Evolutionary conservation across 495 filamentous ascomycete genomes (phyloP), one percentile per base, ranked within the genome.

Genomic region (Lentithecium fluviatile): DNA sequence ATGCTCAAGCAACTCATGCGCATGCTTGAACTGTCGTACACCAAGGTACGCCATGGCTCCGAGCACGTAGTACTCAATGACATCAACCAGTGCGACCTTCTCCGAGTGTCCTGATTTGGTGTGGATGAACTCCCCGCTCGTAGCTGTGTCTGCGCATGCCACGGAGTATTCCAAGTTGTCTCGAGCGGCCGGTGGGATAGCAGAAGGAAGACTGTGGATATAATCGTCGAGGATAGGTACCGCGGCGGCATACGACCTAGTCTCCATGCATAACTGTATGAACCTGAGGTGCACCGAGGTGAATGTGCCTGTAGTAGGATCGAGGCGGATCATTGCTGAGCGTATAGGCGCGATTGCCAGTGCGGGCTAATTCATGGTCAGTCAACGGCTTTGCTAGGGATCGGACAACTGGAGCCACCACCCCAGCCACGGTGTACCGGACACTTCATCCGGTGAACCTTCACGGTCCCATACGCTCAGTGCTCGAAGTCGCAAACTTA

Each of bases 11-110:
- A 86, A 88, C 45, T 85, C 79, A 25, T 81, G 76, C 0, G 93
- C 91, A 56, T 83, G 82, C 26, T 78, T 74, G 89, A 88, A 97
- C 52, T 87, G 73, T 63, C 85, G 82, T 15, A 83, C 67, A 5
- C 82, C 81, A 72, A 91, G 86, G 72, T 90, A 95, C 52, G 90
- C 78, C 81, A 90, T 83, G 21, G 85, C 92, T 47, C 87, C 83
- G 48, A 88, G 78, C 3, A 94, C 72, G 64, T 91, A 91, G 73
- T 95, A 97, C 62, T 87, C 83, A 21, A 95, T 72, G 45, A 92
- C 78, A 42, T 85, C 78, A 46, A 76, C 73, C 56, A 80, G 73
- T 17, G 75, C 80, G 19, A 95, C 51, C 29, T 78, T 78, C 0
- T 71, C 65, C 10, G 85, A 84, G 46, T 93, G 75, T 2, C 83